Evolutionary conservation across 345 rosid genomes (phyloP), one percentile per base, ranked within the genome.

Genomic region (Hypericum perforatum): DNA sequence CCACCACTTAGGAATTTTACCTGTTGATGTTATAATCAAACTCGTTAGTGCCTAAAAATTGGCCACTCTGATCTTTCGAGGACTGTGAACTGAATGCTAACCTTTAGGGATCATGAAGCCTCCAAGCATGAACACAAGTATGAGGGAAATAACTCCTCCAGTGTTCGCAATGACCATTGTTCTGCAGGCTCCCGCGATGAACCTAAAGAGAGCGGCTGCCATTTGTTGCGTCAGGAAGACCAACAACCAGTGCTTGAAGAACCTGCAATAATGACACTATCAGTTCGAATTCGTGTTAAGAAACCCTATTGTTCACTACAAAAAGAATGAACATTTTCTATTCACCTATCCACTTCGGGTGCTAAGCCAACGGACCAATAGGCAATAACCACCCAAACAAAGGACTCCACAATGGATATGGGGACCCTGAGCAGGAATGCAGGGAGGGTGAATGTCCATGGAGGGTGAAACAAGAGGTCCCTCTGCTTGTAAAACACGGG

Each of bases 401-500:
- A 11, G 13, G 95, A 70, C 58, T 92, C 98, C n/a, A 92, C 56
- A 10, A 85, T 16, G 0, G 97, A 80, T 40, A 79, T 67, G 0
- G 98, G 98, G 42, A 92, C 59, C 39, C 70, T 56, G 3, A 83
- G 75, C 59, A 88, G 67, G 72, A 80, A 74, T 11, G 79, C 75
- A 7, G 97, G 91, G 12, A 92, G 64, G 6, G 87, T 80, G 61
- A 78, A 88, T 22, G 94, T 70, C 97, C 98, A 92, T 0, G 82
- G 62, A 11, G 98, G 98, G 39, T 92, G 82, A 45, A 85, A 83
- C 48, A 78, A 62, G 41, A 88, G 89, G 53, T 92, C 97, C 42
- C 96, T 77, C 45, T 92, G 98, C 82, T 92, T 88, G 75, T 78
- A 89, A 41, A 88, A 85, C 59, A 88, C 95, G 1, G 94, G 89